A percentile compares a stretch with the other conserved stretches of the same genome.
Conservation (phyloP, 176 grass and related monocot genomes). For the Lolium multiflorum region DNA sequence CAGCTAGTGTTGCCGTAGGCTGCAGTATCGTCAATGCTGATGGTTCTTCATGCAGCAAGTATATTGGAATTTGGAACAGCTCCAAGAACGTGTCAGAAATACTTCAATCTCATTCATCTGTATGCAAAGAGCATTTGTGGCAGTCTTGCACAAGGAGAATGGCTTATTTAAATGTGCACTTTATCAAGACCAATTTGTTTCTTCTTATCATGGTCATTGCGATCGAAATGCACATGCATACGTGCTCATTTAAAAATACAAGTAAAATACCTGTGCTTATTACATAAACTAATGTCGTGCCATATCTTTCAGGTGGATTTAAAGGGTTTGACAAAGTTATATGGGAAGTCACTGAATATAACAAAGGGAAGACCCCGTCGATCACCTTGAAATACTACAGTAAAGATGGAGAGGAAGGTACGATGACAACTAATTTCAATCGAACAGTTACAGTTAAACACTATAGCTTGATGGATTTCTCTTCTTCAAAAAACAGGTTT, state of each 20-base stretch:
- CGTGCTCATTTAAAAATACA: background rate
- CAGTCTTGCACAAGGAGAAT: background rate
- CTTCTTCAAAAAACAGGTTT: constrained; percentile 58
- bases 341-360: constrained; percentile 73
- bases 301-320: constrained; percentile 62
- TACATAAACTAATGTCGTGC: constrained; percentile 7
- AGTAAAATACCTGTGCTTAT: background rate
- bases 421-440: background rate
- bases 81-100: background rate
- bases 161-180: background rate
- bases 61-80: background rate
- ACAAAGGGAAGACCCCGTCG: constrained; percentile 64
- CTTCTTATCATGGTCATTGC: background rate
- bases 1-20: background rate
- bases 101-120: constrained; percentile 9
- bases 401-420: constrained; percentile 96
- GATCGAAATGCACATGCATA: background rate
- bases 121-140: background rate
- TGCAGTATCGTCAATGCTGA: constrained; percentile 12
- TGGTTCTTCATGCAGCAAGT: background rate
- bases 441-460: background rate
- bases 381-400: constrained; percentile 85
- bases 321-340: constrained; percentile 90
- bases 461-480: constrained; percentile 17
- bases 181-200: background rate